Base-by-base conservation (phyloP, 371 early-diverging fungal species). In the Mortierella sp. region DNA sequence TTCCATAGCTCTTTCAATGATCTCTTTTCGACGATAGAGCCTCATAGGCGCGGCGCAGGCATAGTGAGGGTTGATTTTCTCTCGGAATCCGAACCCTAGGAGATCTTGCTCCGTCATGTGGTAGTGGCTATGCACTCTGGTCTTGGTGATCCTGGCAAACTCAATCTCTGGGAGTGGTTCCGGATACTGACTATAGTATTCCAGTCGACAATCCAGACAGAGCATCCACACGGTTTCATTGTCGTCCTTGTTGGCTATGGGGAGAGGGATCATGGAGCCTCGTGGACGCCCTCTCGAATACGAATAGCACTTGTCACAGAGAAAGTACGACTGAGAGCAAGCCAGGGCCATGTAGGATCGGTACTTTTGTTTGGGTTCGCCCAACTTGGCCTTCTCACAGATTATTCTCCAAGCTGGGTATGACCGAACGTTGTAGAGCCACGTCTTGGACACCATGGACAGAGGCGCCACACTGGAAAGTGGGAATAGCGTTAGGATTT, bases 271-370 rank as follows among this genome's bases (percentile, higher is more conserved):
- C 7, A 52, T n/a, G 12, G 62, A 68, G 21, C 44, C 44, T 0
- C 14, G 21, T 14, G 13, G 12, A 34, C 34, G 10, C 34, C 68
- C 61, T 3, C 8, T 45, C 21, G 47, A 21, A 19, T 22, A n/a
- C 14, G 39, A 55, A n/a, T 54, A 16, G 24, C 66, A 66, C 27
- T 34, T 31, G 22, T 70, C 71, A 16, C 71, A 70, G 46, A 64
- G 34, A n/a, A 46, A 70, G 34, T 24, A 59, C 17, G 64, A 70
- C 16, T 37, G 34, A 0, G 57, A 25, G 29, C 70, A 69, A 27
- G 50, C 70, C 22, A 69, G 19, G 1, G 63, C 63, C 59, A 69
- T 57, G 27, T 54, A 25, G 8, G 58, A 31, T 21, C 47, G 25
- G 45, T 69, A 69, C 48, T 69, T 69, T 13, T 17, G 21, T 21